Conservation (phyloP, 352 stramenopile genomes). For the Globisporangium okanoganense region DNA sequence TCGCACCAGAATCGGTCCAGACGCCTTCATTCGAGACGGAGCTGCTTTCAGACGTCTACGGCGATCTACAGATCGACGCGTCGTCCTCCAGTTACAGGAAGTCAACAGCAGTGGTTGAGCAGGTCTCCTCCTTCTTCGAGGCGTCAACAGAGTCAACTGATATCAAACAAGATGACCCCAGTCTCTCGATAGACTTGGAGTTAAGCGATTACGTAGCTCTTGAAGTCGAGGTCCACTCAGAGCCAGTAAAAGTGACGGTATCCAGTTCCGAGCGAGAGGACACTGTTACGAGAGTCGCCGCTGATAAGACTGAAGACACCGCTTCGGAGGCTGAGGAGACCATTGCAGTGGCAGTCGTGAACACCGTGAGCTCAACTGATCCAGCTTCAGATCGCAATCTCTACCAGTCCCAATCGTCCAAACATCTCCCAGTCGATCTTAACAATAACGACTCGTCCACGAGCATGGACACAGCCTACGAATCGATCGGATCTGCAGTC, state of each 20-base stretch:
- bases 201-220: background rate
- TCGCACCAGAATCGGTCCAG: no score
- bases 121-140: background rate
- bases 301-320: background rate
- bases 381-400: background rate
- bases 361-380: background rate
- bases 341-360: background rate
- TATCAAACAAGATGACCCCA: background rate
- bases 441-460: background rate
- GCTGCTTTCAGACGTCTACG: background rate
- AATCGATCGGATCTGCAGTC: background rate
- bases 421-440: background rate
- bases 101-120: background rate
- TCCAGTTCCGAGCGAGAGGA: background rate
- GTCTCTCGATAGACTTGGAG: background rate
- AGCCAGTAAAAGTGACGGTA: background rate
- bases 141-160: background rate
- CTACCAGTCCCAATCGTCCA: background rate
- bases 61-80: background rate
- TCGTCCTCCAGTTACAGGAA: background rate
- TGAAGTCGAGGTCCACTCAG: background rate
- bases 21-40: background rate
- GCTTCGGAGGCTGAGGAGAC: background rate
- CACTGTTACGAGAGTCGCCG: no score
- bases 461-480: background rate